Percentiles rank a stretch among this genome's conserved stretches.
Evolutionary conservation across 2,329 filamentous ascomycete species (phyloP).

Genomic region (Pezicula carpinea): DNA sequence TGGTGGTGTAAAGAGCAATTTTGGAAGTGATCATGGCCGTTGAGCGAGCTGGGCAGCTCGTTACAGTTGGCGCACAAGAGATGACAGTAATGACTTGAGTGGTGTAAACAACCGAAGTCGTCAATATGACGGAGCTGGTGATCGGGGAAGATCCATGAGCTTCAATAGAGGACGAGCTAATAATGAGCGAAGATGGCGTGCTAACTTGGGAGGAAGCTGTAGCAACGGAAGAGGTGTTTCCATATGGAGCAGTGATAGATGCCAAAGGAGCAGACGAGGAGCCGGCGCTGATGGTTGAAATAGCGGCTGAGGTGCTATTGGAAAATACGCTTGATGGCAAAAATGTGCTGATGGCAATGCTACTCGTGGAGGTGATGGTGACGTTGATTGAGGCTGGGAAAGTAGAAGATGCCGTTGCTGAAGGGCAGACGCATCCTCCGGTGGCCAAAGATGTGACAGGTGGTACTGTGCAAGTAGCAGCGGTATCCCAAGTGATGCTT

Average conservation of each 20-base stretch:
- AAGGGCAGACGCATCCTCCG: not conserved
- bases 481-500: constrained; percentile 26
- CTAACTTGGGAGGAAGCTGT: constrained; percentile 4
- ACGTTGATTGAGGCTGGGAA: constrained; percentile 1
- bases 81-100: constrained; percentile 11
- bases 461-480: constrained; percentile 38
- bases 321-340: too few relatives aligned
- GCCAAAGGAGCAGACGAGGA: not conserved
- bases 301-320: not conserved
- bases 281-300: too few relatives aligned
- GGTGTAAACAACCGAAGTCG: constrained; percentile 1
- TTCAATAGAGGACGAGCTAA: too few relatives aligned
- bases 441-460: constrained; percentile 37
- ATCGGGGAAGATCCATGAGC: not conserved
- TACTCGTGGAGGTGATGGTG: not conserved
- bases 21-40: constrained; percentile 33
- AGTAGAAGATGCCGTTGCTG: constrained; percentile 22
- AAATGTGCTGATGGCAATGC: not conserved
- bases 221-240: not conserved
- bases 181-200: too few relatives aligned
- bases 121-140: constrained; percentile 1
- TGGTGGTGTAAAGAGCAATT: constrained; percentile 38
- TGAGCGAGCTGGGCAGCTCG: constrained; percentile 16
- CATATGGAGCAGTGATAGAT: not conserved
- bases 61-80: constrained; percentile 15